These are phyloP conservation scores for Globisporangium acanthophoron DNA, from an alignment of 352 stramenopile genomes.

Conservation along the genomic window DNA sequence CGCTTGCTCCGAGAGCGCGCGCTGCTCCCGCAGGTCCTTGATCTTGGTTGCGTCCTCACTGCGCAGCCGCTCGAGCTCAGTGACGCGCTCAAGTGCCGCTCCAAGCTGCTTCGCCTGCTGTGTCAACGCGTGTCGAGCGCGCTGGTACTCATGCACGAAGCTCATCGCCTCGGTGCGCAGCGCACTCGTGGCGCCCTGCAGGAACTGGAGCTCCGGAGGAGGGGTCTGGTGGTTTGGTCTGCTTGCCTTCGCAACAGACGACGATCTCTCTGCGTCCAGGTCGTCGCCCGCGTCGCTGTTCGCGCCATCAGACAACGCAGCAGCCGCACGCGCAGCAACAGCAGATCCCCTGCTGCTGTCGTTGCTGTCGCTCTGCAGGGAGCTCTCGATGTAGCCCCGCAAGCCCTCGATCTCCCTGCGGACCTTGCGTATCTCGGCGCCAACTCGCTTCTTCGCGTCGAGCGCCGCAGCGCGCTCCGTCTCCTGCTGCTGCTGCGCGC, in stretches of 20 bases:
- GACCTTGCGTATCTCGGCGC: slow-evolving; percentile 21
- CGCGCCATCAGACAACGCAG: not conserved
- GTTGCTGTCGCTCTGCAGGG: slow-evolving; percentile 10
- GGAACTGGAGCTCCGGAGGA: slow-evolving; percentile 35
- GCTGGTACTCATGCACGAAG: slow-evolving; percentile 47
- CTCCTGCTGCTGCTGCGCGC: slow-evolving; percentile 25
- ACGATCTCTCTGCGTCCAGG: slow-evolving; percentile 1
- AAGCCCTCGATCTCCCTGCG: slow-evolving; percentile 39
- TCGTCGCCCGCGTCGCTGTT: slow-evolving; percentile 3
- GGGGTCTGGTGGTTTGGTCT: not conserved
- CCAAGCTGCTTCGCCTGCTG: slow-evolving; percentile 35
- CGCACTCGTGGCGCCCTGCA: slow-evolving; percentile 37
- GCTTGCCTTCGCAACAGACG: not conserved
- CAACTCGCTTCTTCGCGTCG: slow-evolving; percentile 20
- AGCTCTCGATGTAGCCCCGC: slow-evolving; percentile 40
- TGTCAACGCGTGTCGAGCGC: slow-evolving; percentile 21
- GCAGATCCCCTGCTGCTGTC: not conserved
- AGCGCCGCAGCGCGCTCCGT: slow-evolving; percentile 10
- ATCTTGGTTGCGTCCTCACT: slow-evolving; percentile 28
- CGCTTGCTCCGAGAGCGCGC: slow-evolving; percentile 42
- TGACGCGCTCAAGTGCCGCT: slow-evolving; percentile 15
- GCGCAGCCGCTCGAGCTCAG: slow-evolving; percentile 38
- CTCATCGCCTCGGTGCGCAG: slow-evolving; percentile 45
- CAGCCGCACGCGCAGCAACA: not conserved
- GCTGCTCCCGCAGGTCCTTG: slow-evolving; percentile 37